A percentile compares a stretch with the other conserved stretches of the same genome.
Conservation (phyloP, 306 rosid genomes). For the Quercus suber region DNA sequence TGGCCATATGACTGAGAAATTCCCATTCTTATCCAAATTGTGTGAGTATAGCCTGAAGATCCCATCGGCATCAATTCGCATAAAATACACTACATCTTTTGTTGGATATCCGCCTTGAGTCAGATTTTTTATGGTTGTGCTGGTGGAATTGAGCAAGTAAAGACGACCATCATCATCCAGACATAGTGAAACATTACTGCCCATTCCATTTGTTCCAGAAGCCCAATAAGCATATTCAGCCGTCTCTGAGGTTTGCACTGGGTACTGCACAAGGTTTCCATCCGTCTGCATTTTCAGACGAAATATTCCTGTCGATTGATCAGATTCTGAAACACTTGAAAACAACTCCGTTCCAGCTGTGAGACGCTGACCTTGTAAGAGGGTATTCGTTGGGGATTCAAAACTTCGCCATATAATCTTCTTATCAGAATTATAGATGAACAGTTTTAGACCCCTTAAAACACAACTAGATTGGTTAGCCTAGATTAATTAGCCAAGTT, state of each 20-base stretch:
- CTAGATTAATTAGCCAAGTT: too few relatives aligned
- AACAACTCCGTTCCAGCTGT: not conserved
- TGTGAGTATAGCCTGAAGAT: not conserved
- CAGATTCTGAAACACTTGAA: not conserved
- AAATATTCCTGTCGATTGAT: not conserved
- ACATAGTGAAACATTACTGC: not conserved
- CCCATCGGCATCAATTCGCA: not conserved
- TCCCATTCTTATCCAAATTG: not conserved
- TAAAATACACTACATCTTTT: not conserved
- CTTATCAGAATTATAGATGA: not conserved
- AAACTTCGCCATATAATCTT: not conserved
- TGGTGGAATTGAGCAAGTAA: not conserved
- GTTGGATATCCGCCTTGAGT: not conserved
- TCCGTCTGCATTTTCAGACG: not conserved
- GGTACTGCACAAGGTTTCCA: not conserved
- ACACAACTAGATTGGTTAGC: too few relatives aligned
- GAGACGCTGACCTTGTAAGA: not conserved
- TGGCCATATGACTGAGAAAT: not conserved
- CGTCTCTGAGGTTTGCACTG: not conserved
- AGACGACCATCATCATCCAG: not conserved
- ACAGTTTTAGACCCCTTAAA: too few relatives aligned
- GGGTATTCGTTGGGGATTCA: not conserved
- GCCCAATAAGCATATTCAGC: not conserved
- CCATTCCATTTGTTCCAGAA: rapidly evolving
- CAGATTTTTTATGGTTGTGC: not conserved